A percentile compares a stretch with the other conserved stretches of the same genome.
These are phyloP conservation scores for Linnemannia elongata DNA, from an alignment of 192 early-diverging fungal species.

Conservation along the genomic window DNA sequence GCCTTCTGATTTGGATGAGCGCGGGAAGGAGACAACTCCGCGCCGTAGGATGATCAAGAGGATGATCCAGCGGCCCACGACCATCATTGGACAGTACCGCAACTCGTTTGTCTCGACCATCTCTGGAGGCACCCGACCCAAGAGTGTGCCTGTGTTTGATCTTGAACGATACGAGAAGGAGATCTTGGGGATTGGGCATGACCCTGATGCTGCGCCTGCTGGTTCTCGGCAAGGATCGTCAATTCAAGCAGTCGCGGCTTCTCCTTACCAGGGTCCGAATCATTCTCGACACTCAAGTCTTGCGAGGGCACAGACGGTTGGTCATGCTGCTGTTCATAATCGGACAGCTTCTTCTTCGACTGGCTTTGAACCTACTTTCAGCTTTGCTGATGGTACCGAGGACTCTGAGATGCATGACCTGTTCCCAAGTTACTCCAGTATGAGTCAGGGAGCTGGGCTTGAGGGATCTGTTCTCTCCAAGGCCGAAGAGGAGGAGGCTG, in stretches of 20 bases:
- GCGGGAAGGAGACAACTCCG: neutral
- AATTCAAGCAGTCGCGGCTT: neutral
- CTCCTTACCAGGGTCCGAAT: neutral
- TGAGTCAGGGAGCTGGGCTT: neutral
- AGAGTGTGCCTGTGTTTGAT: conserved; percentile 40
- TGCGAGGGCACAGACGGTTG: neutral
- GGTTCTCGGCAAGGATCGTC: neutral
- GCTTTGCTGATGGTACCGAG: neutral
- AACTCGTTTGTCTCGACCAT: conserved; percentile 8
- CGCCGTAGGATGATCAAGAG: neutral
- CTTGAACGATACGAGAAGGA: conserved; percentile 44
- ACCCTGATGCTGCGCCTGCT: neutral
- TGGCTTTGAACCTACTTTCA: neutral
- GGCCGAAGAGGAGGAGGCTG: conserved; percentile 12
- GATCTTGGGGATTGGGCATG: conserved; percentile 13
- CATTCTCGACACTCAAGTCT: conserved; percentile 3
- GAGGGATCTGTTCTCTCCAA: neutral
- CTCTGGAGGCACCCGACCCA: conserved; percentile 17
- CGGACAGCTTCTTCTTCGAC: neutral
- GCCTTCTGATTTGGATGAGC: neutral
- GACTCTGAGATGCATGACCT: neutral
- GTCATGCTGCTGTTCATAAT: no score
- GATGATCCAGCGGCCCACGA: conserved; percentile 22
- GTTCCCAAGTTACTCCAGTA: neutral
- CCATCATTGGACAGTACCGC: conserved; percentile 38